Evolutionary conservation across 176 grass and related monocot species (phyloP), one percentile per base, ranked within the genome.

Genomic region (Triticum turgidum): DNA sequence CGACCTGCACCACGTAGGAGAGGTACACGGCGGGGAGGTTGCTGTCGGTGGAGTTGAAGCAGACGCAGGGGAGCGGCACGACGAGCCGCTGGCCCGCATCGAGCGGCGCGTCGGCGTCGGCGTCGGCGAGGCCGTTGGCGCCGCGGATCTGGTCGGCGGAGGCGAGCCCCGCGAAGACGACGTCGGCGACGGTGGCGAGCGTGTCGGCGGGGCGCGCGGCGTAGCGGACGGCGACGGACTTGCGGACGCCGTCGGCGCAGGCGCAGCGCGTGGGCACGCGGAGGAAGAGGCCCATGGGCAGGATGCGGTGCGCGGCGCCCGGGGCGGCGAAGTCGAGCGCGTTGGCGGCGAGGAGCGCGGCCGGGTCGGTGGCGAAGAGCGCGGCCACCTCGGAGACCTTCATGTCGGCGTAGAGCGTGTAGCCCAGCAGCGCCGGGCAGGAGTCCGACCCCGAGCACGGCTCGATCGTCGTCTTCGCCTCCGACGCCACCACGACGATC

Each of bases 391-490:
- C 92, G 27, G 95, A 93, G 2, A 97, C 95, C 90, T 97, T 95
- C 78, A 97, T 91, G 89, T 97, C 95, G 24, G 95, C 87, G 92
- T 95, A 94, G 70, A 97, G 95, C 34, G 95, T 95, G 95, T 97
- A 97, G 39, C 95, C 95, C 17, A 97, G 83, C 9, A 97, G 89
- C 4, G 95, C 92, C 12, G 80, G 42, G 83, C 95, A 97, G 2
- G 92, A 76, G 87, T 94, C 91, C 33, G 95, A 93, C 24, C 87
- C 91, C 17, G 95, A 80, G 85, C 95, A 97, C 34, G 95, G 95
- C 78, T 97, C 92, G 85, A 97, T 97, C 84, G 92, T 97, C 69
- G 95, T 94, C 85, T 97, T 97, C 39, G 85, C 90, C 54, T 67
- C 65, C 11, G 70, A 7, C 5, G 65, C 15, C 7, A 47, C 0